phyloP scores from a whole-genome alignment of 1,139 yeast species.

The Magnusiomyces sp. region DNA sequence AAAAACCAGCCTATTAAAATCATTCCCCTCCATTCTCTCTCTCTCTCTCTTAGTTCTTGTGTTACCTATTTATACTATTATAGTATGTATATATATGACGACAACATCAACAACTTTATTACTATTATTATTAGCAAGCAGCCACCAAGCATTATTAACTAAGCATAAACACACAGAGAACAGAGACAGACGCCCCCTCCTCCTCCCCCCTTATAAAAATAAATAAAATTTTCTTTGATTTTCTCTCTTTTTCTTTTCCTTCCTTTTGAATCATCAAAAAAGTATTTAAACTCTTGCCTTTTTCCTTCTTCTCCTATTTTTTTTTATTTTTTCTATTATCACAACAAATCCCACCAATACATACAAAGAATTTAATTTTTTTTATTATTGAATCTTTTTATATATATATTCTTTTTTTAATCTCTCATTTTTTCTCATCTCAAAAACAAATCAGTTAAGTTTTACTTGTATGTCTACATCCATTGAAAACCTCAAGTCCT shows the following conservation, averaged over 20 bases:
- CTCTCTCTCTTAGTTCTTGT: too few relatives aligned
- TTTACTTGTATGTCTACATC: slow-evolving; percentile 41
- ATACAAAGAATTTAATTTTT: neutral
- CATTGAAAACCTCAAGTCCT: slow-evolving; percentile 94
- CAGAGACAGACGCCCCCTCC: too few relatives aligned
- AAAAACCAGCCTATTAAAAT: too few relatives aligned
- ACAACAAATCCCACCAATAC: neutral
- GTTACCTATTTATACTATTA: too few relatives aligned
- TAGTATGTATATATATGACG: too few relatives aligned
- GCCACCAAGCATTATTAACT: too few relatives aligned
- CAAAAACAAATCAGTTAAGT: neutral
- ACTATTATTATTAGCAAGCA: too few relatives aligned
- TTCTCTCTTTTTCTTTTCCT: neutral
- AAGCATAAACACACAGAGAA: too few relatives aligned
- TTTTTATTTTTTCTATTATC: neutral
- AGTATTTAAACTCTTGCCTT: neutral
- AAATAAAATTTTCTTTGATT: neutral
- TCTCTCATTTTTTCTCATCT: neutral
- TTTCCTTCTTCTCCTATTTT: slow-evolving; percentile 1
- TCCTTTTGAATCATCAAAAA: neutral
- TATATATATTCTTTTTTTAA: neutral
- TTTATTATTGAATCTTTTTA: neutral
- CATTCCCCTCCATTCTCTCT: too few relatives aligned
- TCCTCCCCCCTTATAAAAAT: too few relatives aligned
- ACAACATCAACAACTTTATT: too few relatives aligned